Percentiles rank a stretch among this genome's conserved stretches.
phyloP scores from a whole-genome alignment of 179 eudicot species.

The Camellia oleifera region DNA sequence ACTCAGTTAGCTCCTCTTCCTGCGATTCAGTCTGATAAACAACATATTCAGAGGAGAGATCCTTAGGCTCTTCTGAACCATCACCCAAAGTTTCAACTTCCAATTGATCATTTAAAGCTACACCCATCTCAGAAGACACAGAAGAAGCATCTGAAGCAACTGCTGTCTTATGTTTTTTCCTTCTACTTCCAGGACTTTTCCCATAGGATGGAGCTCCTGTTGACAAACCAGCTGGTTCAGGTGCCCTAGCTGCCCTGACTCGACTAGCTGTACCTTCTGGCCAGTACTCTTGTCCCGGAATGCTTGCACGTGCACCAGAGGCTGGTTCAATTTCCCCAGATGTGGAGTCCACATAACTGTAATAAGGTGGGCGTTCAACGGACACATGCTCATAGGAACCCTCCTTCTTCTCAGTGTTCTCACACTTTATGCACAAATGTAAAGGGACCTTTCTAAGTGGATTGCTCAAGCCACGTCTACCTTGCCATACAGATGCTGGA shows the following conservation, averaged over 20 bases:
- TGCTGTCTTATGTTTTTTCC: constrained; percentile 54
- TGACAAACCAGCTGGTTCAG: constrained; percentile 74
- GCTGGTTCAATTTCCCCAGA: constrained; percentile 96
- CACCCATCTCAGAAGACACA: constrained; percentile 41
- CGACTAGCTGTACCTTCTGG: constrained; percentile 95
- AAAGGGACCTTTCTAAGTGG: constrained; percentile 32
- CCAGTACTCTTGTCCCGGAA: constrained; percentile 90
- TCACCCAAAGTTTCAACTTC: constrained; percentile 50
- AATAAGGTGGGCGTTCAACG: constrained; percentile 83
- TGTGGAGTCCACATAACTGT: constrained; percentile 88
- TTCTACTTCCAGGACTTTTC: constrained; percentile 84
- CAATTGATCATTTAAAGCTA: constrained; percentile 35
- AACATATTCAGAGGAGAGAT: constrained; percentile 61
- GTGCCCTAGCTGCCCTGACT: constrained; percentile 88
- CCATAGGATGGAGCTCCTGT: constrained; percentile 75
- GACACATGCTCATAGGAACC: constrained; percentile 48
- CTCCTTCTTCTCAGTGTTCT: constrained; percentile 46
- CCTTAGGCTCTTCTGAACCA: constrained; percentile 55
- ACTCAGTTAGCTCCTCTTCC: constrained; percentile 61
- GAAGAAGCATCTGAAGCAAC: constrained; percentile 52
- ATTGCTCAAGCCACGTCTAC: constrained; percentile 29
- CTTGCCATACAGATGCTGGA: constrained; percentile 35
- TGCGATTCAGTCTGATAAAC: constrained; percentile 66
- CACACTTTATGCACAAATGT: constrained; percentile 53
- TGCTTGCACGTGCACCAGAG: constrained; percentile 98